A percentile compares a stretch with the other conserved stretches of the same genome.
Conservation (phyloP, 257 asterid species). For the Lantana camara region DNA sequence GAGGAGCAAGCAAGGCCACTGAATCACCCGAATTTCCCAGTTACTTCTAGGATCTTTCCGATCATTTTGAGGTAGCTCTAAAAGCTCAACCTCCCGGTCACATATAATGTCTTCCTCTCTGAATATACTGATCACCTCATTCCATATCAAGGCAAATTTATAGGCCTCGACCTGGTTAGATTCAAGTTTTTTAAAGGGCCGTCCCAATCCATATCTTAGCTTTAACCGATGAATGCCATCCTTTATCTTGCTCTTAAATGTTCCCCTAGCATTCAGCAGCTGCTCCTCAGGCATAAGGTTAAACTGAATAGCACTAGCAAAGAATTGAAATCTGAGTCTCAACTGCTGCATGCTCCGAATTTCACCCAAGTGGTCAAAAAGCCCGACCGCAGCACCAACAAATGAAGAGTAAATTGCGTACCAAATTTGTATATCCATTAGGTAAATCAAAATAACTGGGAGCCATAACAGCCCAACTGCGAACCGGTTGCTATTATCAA, state of each 20-base stretch:
- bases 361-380: constrained; percentile 98
- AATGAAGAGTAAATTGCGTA: constrained; percentile 89
- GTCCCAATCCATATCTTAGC: constrained; percentile 92
- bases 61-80: constrained; percentile 90
- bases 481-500: constrained; percentile 72
- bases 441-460: constrained; percentile 90
- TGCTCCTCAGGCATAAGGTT: constrained; percentile 99
- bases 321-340: constrained; percentile 95
- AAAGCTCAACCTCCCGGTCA: constrained; percentile 90
- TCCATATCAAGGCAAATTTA: constrained; percentile 98
- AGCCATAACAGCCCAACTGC: constrained; percentile 93
- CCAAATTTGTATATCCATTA: constrained; percentile 97
- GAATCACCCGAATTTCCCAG: constrained; percentile 93
- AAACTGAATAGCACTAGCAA: constrained; percentile 97
- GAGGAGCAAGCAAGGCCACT: constrained; percentile 97
- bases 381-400: constrained; percentile 87
- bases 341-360: constrained; percentile 93
- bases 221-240: constrained; percentile 83
- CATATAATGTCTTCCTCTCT: constrained; percentile 93
- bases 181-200: constrained; percentile 92
- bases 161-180: constrained; percentile 93
- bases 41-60: constrained; percentile 49
- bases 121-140: constrained; percentile 78
- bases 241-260: constrained; percentile 74
- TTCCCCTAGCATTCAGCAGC: constrained; percentile 73